Conservation (phyloP, 2,329 filamentous ascomycete species). For the Aspergillus fumigatus region DNA sequence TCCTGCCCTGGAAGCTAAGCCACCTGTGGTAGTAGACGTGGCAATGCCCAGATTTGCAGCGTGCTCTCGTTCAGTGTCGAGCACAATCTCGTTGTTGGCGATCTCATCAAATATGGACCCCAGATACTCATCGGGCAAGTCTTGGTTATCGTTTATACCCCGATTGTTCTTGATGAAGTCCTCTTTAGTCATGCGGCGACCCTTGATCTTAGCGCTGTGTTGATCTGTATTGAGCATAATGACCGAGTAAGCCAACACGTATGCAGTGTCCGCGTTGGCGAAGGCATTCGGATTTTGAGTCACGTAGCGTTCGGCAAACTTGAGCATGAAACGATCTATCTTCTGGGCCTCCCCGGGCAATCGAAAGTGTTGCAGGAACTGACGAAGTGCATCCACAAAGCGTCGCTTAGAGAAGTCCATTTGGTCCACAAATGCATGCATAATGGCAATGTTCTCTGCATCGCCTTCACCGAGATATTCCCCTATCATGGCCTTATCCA, state of each 20-base stretch:
- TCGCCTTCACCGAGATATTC: slow-evolving; percentile 95
- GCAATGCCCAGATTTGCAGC: slow-evolving; percentile 72
- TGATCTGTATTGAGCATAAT: slow-evolving; percentile 95
- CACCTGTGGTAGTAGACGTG: slow-evolving; percentile 56
- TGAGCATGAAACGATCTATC: slow-evolving; percentile 98
- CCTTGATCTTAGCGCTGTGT: slow-evolving; percentile 81
- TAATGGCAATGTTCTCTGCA: slow-evolving; percentile 86
- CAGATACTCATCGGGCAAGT: slow-evolving; percentile 90
- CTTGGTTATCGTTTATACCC: slow-evolving; percentile 93
- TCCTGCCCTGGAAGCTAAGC: slow-evolving; percentile 76
- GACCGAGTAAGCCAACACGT: slow-evolving; percentile 92
- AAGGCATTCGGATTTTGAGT: slow-evolving; percentile 95
- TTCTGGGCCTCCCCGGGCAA: slow-evolving; percentile 95
- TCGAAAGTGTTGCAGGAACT: slow-evolving; percentile 91
- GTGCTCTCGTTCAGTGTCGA: slow-evolving; percentile 85
- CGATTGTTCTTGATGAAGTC: slow-evolving; percentile 99
- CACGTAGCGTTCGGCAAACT: slow-evolving; percentile 95
- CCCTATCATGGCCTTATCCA: slow-evolving; percentile 89
- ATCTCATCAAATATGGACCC: slow-evolving; percentile 90
- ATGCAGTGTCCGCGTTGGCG: slow-evolving; percentile 95
- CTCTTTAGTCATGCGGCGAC: slow-evolving; percentile 83
- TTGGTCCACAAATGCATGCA: slow-evolving; percentile 94
- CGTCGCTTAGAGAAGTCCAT: slow-evolving; percentile 92
- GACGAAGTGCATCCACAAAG: slow-evolving; percentile 86
- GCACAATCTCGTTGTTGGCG: slow-evolving; percentile 81